Evolutionary conservation across 2,329 filamentous ascomycete genomes (phyloP), one percentile per base, ranked within the genome.

Genomic region (Cladosporium sp.): DNA sequence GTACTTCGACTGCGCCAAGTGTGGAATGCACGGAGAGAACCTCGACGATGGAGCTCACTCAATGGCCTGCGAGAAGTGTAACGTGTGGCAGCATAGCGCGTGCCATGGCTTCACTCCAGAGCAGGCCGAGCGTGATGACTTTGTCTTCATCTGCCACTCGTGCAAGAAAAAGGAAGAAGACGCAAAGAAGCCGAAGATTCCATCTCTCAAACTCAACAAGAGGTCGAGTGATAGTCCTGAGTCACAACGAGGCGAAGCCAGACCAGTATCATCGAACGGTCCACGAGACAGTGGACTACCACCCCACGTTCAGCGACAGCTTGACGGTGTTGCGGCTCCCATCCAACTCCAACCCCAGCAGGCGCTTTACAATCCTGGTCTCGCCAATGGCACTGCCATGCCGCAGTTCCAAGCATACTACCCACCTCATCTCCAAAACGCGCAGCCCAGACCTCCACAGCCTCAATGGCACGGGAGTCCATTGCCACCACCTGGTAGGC

Each of bases 1-100:
- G 95, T 86, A 92, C 47, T 99, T 99, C 72, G 95, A 99, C 76
- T 99, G 95, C 76, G 84, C 87, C 15, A 86, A 92, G 30, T 99
- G 95, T 77, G 94, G 94, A 30, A 85, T 93, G 26, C 89, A 97
- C 77, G 95, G 95, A 26, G 90, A 96, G 72, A 92, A 97, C 67
- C 75, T 88, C 68, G 95, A 99, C 73, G 95, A 98, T 76, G 95
- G 95, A 41, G 90, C 92, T 8, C 93, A 97, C 76, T 97, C 93
- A 76, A 89, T 99, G 70, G 91, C 93, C 32, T 99, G 95, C 79
- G 95, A 99, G 75, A 89, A 85, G 71, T 99, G 95, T 82, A 96
- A 90, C 75, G 90, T 96, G 58, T 99, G 95, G 95, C 94, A 98
- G 77, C 95, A 99, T 76, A 96, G 93, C 82, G 92, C 91, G 73